These are phyloP conservation scores for Medicago lupulina DNA, from an alignment of 306 rosid species.

Conservation along the genomic window DNA sequence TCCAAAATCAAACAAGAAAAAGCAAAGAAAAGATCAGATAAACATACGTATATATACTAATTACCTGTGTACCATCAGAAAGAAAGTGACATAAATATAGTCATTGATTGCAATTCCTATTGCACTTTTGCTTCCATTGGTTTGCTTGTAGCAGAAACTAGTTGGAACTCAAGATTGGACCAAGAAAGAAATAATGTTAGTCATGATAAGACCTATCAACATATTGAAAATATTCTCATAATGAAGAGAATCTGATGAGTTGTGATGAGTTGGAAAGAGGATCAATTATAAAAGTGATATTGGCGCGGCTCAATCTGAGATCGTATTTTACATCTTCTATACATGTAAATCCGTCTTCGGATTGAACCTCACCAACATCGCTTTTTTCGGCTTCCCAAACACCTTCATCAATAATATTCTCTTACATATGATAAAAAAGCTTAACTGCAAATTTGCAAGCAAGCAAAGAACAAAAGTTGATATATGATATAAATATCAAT, in stretches of 20 bases:
- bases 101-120: not conserved
- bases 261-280: constrained; percentile 50
- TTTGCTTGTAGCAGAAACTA: not conserved
- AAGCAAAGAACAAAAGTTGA: constrained; percentile 27
- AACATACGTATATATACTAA: not conserved
- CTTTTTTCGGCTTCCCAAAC: constrained; percentile 60
- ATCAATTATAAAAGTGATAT: constrained; percentile 80
- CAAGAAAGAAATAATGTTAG: constrained; percentile 25
- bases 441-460: not conserved
- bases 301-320: constrained; percentile 99
- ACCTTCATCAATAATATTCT: constrained; percentile 16
- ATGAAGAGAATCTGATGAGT: constrained; percentile 40
- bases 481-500: not conserved
- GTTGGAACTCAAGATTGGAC: constrained; percentile 33
- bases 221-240: constrained; percentile 11
- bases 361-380: constrained; percentile 99
- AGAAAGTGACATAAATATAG: not conserved
- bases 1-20: constrained; percentile 18
- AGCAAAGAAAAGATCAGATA: not conserved
- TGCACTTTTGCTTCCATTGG: constrained; percentile 21
- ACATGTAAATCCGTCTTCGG: constrained; percentile 87
- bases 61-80: constrained; percentile 38
- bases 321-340: constrained; percentile 65
- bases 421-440: not conserved
- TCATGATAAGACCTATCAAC: constrained; percentile 23